Conservation (phyloP, 2,329 filamentous ascomycete genomes). For the Botryotinia narcissicola region DNA sequence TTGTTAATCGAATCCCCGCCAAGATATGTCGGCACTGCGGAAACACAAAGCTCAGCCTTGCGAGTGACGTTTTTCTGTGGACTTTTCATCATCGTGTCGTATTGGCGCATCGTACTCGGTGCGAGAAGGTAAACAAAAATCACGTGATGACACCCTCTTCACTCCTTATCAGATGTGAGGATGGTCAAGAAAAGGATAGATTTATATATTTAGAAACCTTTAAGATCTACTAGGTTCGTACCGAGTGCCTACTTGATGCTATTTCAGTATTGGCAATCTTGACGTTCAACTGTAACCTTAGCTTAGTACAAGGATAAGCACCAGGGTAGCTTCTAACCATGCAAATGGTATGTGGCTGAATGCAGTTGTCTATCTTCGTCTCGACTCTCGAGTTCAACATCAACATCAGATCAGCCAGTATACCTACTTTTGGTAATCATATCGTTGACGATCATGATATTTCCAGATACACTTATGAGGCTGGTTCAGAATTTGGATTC, state of each 20-base stretch:
- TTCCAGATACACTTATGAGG: neutral
- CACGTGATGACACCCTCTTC: neutral
- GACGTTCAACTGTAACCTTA: neutral
- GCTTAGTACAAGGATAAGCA: neutral
- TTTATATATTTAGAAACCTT: neutral
- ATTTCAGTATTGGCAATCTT: neutral
- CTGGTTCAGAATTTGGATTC: neutral
- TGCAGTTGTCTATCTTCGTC: neutral
- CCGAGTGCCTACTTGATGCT: neutral
- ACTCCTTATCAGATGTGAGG: neutral
- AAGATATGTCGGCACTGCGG: neutral
- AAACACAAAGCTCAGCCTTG: constrained; percentile 4
- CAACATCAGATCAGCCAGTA: neutral
- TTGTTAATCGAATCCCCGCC: neutral
- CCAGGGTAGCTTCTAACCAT: neutral
- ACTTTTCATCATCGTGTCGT: neutral
- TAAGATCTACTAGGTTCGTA: too few relatives aligned
- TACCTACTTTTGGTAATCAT: neutral
- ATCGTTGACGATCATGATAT: neutral
- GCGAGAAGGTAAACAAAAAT: neutral
- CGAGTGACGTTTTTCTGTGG: neutral
- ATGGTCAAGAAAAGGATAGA: too few relatives aligned
- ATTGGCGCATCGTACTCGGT: neutral
- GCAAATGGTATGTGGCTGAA: neutral
- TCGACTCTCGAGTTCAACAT: neutral